phyloP scores from a whole-genome alignment of 148 eudicot genomes.

The Chenopodium suecicum region DNA sequence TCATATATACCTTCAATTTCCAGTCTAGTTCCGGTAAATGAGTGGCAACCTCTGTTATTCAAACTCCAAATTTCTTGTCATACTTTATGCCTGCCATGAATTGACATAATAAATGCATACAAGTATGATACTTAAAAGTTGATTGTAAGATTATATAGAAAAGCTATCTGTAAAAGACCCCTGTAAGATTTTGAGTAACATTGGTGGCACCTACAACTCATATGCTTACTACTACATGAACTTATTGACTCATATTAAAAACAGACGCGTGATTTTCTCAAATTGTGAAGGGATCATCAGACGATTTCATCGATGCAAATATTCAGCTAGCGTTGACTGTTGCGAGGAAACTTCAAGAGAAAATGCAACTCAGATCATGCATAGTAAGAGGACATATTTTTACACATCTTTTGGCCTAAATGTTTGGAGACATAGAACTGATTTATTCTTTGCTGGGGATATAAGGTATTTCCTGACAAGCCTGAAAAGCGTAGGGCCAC shows the following conservation, averaged over 20 bases:
- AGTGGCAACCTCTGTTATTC: background rate
- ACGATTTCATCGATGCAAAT: constrained; percentile 92
- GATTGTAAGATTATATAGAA: background rate
- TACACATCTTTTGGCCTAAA: background rate
- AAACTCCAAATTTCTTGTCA: background rate
- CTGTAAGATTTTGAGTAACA: background rate
- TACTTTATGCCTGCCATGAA: background rate
- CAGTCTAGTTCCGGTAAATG: background rate
- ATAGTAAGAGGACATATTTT: constrained; percentile 49
- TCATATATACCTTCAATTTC: background rate
- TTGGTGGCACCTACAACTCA: constrained; percentile 4
- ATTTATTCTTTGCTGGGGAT: constrained; percentile 7
- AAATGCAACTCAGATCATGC: constrained; percentile 62
- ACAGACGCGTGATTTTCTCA: constrained; percentile 56
- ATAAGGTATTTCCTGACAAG: constrained; percentile 89
- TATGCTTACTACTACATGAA: constrained; percentile 20
- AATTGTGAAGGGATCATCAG: constrained; percentile 98
- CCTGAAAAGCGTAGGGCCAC: constrained; percentile 98
- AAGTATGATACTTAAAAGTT: background rate
- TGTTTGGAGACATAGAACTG: background rate
- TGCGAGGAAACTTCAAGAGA: constrained; percentile 78
- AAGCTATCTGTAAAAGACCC: background rate
- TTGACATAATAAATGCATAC: background rate
- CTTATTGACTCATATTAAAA: constrained; percentile 35
- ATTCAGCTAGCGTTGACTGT: constrained; percentile 87